These are phyloP conservation scores for Colletotrichum tabaci DNA, from an alignment of 2,329 filamentous ascomycete species.

Conservation along the genomic window DNA sequence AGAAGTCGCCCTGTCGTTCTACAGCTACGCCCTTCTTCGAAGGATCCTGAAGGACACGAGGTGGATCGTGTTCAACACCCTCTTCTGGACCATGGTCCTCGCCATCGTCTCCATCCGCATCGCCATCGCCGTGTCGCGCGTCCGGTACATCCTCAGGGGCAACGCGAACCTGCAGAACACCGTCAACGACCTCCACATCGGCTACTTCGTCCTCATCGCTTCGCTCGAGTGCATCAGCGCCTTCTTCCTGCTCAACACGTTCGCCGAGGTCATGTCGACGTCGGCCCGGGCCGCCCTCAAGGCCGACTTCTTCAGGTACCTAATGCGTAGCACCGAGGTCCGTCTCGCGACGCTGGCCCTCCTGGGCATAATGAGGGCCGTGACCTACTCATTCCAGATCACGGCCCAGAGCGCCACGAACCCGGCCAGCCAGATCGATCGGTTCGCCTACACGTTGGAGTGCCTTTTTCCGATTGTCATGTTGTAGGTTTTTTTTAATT, in stretches of 20 bases:
- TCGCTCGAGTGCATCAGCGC: conserved; percentile 58
- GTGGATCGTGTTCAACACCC: conserved; percentile 61
- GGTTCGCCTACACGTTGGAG: conserved; percentile 59
- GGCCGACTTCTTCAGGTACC: conserved; percentile 54
- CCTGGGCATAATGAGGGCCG: conserved; percentile 56
- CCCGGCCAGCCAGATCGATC: conserved; percentile 56
- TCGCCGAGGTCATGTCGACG: conserved; percentile 51
- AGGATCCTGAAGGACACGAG: conserved; percentile 63
- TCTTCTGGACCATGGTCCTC: conserved; percentile 72
- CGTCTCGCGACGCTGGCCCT: conserved; percentile 56
- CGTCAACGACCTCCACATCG: conserved; percentile 58
- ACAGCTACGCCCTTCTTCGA: conserved; percentile 67
- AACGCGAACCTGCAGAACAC: conserved; percentile 47
- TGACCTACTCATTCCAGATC: conserved; percentile 58
- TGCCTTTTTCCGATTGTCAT: conserved; percentile 59
- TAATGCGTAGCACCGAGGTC: conserved; percentile 59
- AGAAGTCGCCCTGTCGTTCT: conserved; percentile 61
- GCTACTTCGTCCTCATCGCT: conserved; percentile 59
- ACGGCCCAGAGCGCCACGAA: conserved; percentile 54
- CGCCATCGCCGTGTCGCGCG: conserved; percentile 52
- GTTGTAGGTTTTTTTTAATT: conserved; percentile 52
- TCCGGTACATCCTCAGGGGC: conserved; percentile 48
- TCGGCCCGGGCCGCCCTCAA: conserved; percentile 50
- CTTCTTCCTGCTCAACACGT: conserved; percentile 56
- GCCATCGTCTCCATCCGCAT: conserved; percentile 66